Conservation (phyloP, 345 rosid genomes). For the Dipteronia dyeriana region DNA sequence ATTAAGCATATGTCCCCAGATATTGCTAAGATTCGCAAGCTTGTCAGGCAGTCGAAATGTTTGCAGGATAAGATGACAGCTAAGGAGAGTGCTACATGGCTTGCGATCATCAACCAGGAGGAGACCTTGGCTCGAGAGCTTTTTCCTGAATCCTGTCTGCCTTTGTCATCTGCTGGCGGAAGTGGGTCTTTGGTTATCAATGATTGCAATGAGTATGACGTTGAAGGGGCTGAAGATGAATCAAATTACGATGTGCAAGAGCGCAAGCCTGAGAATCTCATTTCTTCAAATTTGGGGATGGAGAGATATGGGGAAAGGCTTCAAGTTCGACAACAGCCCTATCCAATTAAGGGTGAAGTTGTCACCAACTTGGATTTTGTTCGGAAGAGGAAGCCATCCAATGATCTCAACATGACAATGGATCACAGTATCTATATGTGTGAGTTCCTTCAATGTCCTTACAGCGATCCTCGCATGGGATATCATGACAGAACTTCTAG, state of each 20-base stretch:
- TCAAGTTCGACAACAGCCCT: constrained; percentile 44
- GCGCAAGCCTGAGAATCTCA: constrained; percentile 49
- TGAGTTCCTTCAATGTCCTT: constrained; percentile 69
- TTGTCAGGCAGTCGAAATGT: constrained; percentile 80
- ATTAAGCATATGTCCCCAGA: constrained; percentile 87
- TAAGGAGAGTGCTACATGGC: constrained; percentile 90
- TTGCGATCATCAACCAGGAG: constrained; percentile 77
- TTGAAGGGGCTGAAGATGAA: constrained; percentile 67
- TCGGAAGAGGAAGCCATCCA: constrained; percentile 66
- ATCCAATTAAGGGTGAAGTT: constrained; percentile 58
- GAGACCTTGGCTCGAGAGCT: constrained; percentile 57
- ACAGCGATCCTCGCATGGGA: constrained; percentile 57
- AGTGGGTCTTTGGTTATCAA: constrained; percentile 46
- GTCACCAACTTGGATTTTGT: constrained; percentile 40
- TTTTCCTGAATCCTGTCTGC: constrained; percentile 61
- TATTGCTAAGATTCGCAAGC: constrained; percentile 70
- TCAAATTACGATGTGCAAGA: constrained; percentile 61
- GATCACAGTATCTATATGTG: constrained; percentile 61
- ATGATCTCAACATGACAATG: constrained; percentile 45
- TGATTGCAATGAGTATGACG: constrained; percentile 76
- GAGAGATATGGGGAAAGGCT: constrained; percentile 40
- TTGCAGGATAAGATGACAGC: constrained; percentile 97
- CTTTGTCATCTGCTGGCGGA: constrained; percentile 50
- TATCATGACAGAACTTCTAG: constrained; percentile 66
- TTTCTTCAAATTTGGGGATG: constrained; percentile 33